Conservation (phyloP, 306 rosid species). For the Lablab purpureus region DNA sequence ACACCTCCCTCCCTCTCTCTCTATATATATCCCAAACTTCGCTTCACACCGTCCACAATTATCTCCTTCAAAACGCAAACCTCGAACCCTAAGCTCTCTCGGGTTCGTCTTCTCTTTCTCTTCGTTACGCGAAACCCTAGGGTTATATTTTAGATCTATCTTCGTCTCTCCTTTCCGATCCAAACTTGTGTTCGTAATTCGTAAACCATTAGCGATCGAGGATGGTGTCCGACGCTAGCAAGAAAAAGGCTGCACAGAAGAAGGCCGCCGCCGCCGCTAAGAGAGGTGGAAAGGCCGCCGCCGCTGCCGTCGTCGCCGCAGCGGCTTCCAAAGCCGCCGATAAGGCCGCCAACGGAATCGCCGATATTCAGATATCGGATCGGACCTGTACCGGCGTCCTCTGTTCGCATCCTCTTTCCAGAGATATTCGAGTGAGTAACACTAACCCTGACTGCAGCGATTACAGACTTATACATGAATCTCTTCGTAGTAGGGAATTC, state of each 20-base stretch:
- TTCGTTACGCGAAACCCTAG: not conserved
- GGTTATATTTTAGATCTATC: not conserved
- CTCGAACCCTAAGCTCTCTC: constrained; percentile 24
- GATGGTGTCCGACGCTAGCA: constrained; percentile 99
- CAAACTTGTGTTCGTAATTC: not conserved
- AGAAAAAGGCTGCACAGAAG: constrained; percentile 97
- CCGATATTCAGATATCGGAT: constrained; percentile 71
- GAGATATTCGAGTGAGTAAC: constrained; percentile 82
- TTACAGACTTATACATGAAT: not conserved
- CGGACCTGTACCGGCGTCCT: constrained; percentile 97
- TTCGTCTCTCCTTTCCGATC: not conserved
- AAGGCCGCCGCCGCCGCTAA: constrained; percentile 97
- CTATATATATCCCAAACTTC: not conserved
- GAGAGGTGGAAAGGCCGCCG: constrained; percentile 82
- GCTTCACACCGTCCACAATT: not conserved
- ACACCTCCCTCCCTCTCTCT: not conserved
- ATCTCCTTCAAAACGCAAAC: not conserved
- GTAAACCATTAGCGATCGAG: not conserved
- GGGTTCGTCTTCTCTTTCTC: not conserved
- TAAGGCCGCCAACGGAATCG: constrained; percentile 63
- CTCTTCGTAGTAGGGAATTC: not conserved
- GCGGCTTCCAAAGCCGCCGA: constrained; percentile 61
- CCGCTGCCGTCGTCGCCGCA: constrained; percentile 49
- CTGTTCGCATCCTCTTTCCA: constrained; percentile 91
- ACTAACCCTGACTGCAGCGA: not conserved